Conservation (phyloP, 306 rosid species). For the Vigna nakashimae region DNA sequence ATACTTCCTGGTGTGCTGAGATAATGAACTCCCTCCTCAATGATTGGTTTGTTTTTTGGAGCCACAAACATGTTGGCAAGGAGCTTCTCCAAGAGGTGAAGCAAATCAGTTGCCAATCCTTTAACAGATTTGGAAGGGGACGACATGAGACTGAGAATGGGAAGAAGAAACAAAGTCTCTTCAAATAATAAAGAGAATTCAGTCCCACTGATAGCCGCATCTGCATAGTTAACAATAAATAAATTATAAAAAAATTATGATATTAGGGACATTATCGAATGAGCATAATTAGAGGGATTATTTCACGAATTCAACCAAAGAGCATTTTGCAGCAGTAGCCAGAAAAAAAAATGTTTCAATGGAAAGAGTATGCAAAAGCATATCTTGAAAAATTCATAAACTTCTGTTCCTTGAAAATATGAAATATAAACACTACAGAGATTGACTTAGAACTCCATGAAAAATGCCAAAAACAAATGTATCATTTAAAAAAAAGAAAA, state of each 20-base stretch:
- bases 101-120: conserved; percentile 75
- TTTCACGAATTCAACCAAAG: conserved; percentile 23
- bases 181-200: conserved; percentile 60
- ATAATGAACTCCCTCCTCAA: conserved; percentile 53
- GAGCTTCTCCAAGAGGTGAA: conserved; percentile 69
- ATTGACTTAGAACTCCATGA: conserved; percentile 15
- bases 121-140: conserved; percentile 86
- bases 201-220: conserved; percentile 49
- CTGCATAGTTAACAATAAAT: conserved; percentile 55
- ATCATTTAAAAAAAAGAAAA: neutral
- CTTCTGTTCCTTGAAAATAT: conserved; percentile 7
- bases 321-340: conserved; percentile 25
- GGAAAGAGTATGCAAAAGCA: conserved; percentile 34
- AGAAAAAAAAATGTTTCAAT: conserved; percentile 18
- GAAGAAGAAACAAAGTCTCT: conserved; percentile 85
- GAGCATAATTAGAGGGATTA: conserved; percentile 18
- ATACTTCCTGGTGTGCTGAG: conserved; percentile 77
- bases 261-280: conserved; percentile 32
- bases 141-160: conserved; percentile 80
- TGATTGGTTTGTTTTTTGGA: conserved; percentile 48
- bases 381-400: conserved; percentile 19
- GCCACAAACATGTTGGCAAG: conserved; percentile 53
- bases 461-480: neutral
- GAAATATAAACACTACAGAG: conserved; percentile 7
- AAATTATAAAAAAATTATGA: conserved; percentile 26